Evolutionary conservation across 768 basidiomycete genomes (phyloP), one percentile per base, ranked within the genome.

Genomic region (Boletales sp.): DNA sequence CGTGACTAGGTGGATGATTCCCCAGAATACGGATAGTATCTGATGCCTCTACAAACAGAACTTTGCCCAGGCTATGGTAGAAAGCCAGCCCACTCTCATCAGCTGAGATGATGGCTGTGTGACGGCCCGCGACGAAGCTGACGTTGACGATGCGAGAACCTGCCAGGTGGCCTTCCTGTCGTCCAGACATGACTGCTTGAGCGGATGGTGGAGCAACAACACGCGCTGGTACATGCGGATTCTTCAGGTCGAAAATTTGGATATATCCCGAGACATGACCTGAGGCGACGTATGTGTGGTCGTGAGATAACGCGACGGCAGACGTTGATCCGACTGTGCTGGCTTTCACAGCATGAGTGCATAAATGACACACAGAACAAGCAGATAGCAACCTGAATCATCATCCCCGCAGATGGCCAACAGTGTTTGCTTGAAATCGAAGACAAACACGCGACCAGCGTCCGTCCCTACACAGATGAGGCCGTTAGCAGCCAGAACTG

Each of bases 1-100:
- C 54, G 17, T 47, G 36, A 25, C 31, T 31, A 30, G 50, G 46
- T 25, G 90, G 88, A 61, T 97, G 95, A 60, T 87, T 90, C 1
- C 96, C 96, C 2, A 98, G 77, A 46, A 99, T 90, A 15, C 96
- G 85, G 40, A 98, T 78, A 32, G 90, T 91, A 65, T 99, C 96
- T 14, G 90, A 84, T 12, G 94, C 94, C 41, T 97, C 94, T 7
- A 99, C 86, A 57, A 96, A 96, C 13, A 98, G 75, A 11, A 98
- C 86, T 66, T 91, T 94, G 25, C 96, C 93, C 5, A 99, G 73
- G 48, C 87, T 90, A 69, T 97, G 94, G 64, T 91, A 96, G 69
- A 99, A 99, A 0, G 93, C 90, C 9, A 97, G 77, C 1, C 96
- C 96, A 57, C 78, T 72, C 50, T 95, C 90, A 64, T 98, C 96